A percentile compares a stretch with the other conserved stretches of the same genome.
Conservation (phyloP, 2,329 filamentous ascomycete genomes). For the Chlorencoelia australis region DNA sequence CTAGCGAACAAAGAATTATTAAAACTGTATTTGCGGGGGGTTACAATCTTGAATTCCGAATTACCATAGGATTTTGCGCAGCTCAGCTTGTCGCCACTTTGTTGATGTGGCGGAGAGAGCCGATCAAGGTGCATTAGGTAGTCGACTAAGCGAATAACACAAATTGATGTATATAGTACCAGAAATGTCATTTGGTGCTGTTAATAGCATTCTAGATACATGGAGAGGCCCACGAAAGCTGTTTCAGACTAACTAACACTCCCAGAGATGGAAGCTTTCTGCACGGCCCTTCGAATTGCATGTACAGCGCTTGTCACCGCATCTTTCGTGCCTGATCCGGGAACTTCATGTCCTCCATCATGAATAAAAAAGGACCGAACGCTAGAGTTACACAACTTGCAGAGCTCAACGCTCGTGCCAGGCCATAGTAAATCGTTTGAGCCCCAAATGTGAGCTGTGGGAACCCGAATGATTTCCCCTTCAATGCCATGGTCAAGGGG, state of each 20-base stretch:
- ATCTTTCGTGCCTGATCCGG: neutral
- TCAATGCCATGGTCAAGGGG: neutral
- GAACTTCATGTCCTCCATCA: slow-evolving; percentile 5
- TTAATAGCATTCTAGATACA: neutral
- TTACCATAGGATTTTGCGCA: neutral
- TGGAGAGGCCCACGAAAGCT: neutral
- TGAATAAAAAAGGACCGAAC: neutral
- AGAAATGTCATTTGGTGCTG: neutral
- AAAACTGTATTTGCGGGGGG: neutral
- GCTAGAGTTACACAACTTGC: neutral
- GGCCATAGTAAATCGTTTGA: neutral
- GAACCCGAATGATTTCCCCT: slow-evolving; percentile 3
- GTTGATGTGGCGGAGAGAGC: neutral
- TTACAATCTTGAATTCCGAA: neutral
- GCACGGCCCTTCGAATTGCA: neutral
- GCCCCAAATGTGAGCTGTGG: slow-evolving; percentile 6
- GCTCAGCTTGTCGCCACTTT: neutral
- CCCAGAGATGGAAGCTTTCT: neutral
- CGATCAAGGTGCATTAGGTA: neutral
- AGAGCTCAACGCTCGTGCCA: neutral
- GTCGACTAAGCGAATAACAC: neutral
- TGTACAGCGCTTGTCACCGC: neutral
- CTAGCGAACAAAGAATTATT: neutral
- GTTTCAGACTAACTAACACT: neutral
- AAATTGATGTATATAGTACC: too few species aligned